A percentile compares a stretch with the other conserved stretches of the same genome.
These are phyloP conservation scores for Ceratobasidium sp. DNA, from an alignment of 1,284 basidiomycete species.

Conservation along the genomic window DNA sequence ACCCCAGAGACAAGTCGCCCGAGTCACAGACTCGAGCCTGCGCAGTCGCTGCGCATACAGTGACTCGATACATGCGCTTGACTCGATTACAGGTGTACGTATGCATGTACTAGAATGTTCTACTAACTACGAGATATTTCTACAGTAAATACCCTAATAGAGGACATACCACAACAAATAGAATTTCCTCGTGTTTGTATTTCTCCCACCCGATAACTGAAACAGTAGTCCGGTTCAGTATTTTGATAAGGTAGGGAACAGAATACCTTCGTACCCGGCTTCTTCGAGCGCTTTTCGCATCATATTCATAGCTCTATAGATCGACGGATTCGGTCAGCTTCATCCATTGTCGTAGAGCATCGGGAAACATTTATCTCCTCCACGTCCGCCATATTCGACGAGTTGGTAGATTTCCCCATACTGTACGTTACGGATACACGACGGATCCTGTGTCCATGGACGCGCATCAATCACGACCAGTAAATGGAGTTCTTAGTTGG, in stretches of 20 bases:
- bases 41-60: too few relatives aligned
- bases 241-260: neutral
- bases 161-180: neutral
- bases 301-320: constrained; percentile 72
- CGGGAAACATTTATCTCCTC: constrained; percentile 70
- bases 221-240: neutral
- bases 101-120: too few relatives aligned
- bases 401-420: constrained; percentile 70
- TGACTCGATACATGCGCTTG: too few relatives aligned
- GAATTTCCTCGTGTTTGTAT: constrained; percentile 45
- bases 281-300: constrained; percentile 70
- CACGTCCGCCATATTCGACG: constrained; percentile 67
- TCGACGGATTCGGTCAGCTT: constrained; percentile 77
- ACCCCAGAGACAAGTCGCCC: too few relatives aligned
- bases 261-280: constrained; percentile 75
- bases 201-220: constrained; percentile 59
- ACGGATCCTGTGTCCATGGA: constrained; percentile 79
- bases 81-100: too few relatives aligned
- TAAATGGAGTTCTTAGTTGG: neutral
- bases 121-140: too few relatives aligned
- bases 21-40: too few relatives aligned
- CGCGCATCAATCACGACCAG: constrained; percentile 64
- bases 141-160: too few relatives aligned
- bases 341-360: constrained; percentile 75
- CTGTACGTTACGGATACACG: constrained; percentile 74